Base-by-base conservation (phyloP, 192 early-diverging fungal species). In the Podila epicladia region DNA sequence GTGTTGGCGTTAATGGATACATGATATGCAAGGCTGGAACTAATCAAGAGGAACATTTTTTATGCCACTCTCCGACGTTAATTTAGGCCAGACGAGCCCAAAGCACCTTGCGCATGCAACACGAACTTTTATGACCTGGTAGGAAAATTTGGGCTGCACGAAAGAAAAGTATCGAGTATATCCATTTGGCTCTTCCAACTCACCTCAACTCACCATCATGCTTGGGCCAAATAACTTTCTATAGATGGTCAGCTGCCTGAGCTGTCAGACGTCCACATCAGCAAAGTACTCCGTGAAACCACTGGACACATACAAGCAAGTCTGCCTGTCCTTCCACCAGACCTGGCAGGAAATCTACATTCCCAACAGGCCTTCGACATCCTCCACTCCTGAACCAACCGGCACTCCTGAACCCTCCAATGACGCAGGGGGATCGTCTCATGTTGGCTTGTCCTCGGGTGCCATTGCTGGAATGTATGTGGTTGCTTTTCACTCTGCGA, bases 221-320 rank as follows among this genome's bases (percentile, higher is more conserved):
- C 50, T 8, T 22, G n/a, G 15, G 50, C 50, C 53, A 24, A 55
- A 55, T 55, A 22, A 24, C 53, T 55, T 55, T n/a, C n/a, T 26
- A n/a, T 55, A 55, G 53, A 24, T 55, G 19, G 22, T 0, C 8
- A 55, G 9, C 24, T 55, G 53, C 22, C 3, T 55, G 53, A 55
- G 4, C 22, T 55, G 53, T 26, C 53, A 55, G 24, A 6, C 53
- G 20, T 55, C 53, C 17, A 9, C 20, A 24, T 19, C 53, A 26
- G 53, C 53, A 55, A 55, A 55, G 53, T 55, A 55, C 53, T 55
- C 53, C 17, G 53, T 55, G 53, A 55, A 55, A 26, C 53, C 53
- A 24, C 4, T 24, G 53, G 53, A n/a, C 53, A 7, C 4, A 8
- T 55, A 55, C 11, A 4, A 55, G 24, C 53, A 24, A 55, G 53